phyloP scores from a whole-genome alignment of 306 rosid genomes.

The Herpetospermum pedunculosum region DNA sequence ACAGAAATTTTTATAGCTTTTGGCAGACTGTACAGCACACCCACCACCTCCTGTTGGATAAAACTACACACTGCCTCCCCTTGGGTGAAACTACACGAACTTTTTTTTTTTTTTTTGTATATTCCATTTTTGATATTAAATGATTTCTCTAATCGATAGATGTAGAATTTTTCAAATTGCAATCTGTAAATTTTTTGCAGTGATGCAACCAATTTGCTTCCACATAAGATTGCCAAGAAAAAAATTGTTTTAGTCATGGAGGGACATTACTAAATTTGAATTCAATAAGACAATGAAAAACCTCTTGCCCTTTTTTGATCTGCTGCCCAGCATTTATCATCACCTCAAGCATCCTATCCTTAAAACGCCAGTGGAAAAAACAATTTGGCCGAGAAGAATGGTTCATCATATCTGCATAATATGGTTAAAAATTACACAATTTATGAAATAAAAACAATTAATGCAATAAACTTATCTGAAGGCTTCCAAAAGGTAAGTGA shows the following conservation, averaged over 20 bases:
- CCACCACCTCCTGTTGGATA: not conserved
- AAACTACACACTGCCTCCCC: not conserved
- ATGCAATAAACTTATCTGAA: not conserved
- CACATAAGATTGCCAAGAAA: not conserved
- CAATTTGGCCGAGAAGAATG: conserved; percentile 94
- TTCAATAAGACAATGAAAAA: conserved; percentile 22
- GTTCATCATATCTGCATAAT: conserved; percentile 78
- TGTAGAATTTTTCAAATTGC: not conserved
- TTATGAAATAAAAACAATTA: not conserved
- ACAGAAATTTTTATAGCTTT: not conserved
- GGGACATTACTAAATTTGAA: conserved; percentile 12
- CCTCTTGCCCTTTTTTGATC: conserved; percentile 86
- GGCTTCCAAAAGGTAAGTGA: not conserved
- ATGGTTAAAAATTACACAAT: conserved; percentile 3
- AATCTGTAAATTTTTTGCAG: not conserved
- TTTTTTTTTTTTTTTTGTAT: not conserved
- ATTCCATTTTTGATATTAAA: not conserved
- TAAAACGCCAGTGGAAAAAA: conserved; percentile 93
- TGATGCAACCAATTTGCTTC: not conserved
- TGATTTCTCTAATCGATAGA: not conserved
- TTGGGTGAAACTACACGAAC: not conserved
- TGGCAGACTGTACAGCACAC: not conserved
- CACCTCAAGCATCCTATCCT: conserved; percentile 96
- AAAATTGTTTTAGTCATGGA: not conserved
- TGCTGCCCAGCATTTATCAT: conserved; percentile 88